These are phyloP conservation scores for Chlorella sp. DNA, from an alignment of 139 green algal genomes.

Conservation along the genomic window DNA sequence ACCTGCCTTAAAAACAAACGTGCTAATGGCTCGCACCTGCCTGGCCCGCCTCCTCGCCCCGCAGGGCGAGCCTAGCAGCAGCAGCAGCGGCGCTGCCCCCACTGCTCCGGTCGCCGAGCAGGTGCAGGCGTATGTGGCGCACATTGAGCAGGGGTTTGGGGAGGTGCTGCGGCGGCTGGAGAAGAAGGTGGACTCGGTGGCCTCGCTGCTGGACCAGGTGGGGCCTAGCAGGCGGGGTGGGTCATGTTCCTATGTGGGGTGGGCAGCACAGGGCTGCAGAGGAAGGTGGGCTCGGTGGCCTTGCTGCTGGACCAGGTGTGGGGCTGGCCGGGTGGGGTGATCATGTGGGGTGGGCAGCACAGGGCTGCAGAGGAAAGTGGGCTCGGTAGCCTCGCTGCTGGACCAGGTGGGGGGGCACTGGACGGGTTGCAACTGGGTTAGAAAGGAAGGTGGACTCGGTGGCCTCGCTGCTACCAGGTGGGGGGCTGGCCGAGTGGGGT, in stretches of 20 bases:
- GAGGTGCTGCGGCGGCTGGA: constrained; percentile 36
- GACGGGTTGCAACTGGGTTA: neutral
- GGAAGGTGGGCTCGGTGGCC: constrained; percentile 23
- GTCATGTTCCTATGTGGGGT: no score
- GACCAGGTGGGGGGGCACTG: neutral
- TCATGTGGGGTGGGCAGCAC: no score
- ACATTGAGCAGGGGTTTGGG: constrained; percentile 31
- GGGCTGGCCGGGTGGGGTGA: neutral
- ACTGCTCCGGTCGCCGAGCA: neutral
- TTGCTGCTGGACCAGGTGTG: constrained; percentile 19
- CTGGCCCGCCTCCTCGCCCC: no score
- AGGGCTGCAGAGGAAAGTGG: constrained; percentile 31
- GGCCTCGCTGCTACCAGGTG: no score
- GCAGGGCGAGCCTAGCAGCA: constrained; percentile 2
- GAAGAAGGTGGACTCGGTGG: constrained; percentile 24
- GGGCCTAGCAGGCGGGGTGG: no score
- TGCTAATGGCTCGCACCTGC: no score
- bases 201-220: constrained; percentile 22
- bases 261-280: no score
- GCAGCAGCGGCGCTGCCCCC: no score
- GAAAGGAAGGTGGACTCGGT: neutral
- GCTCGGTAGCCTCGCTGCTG: neutral
- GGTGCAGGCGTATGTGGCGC: constrained; percentile 8
- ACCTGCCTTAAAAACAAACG: no score
- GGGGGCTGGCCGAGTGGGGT: no score